Conservation (phyloP, 345 rosid genomes). For the Firmiana major region DNA sequence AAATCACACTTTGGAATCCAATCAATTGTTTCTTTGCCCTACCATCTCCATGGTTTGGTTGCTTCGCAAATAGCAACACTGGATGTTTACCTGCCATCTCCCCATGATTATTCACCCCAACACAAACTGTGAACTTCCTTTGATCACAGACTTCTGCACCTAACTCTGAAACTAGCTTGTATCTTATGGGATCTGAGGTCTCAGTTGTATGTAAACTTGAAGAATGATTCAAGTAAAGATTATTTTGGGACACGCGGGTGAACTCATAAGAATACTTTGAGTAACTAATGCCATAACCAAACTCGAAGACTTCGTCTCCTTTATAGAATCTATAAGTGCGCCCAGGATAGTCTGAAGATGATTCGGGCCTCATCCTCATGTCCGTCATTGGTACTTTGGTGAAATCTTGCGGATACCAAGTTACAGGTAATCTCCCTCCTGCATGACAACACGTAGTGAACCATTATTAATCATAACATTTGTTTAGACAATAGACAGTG, state of each 20-base stretch:
- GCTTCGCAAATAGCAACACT: slow-evolving; percentile 55
- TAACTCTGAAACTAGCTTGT: slow-evolving; percentile 45
- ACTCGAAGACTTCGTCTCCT: slow-evolving; percentile 58
- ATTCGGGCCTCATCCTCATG: slow-evolving; percentile 76
- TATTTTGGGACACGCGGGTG: slow-evolving; percentile 20
- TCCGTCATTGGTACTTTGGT: slow-evolving; percentile 73
- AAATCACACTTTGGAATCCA: slow-evolving; percentile 63
- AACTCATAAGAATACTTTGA: slow-evolving; percentile 55
- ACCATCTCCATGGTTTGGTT: slow-evolving; percentile 39
- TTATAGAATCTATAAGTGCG: slow-evolving; percentile 80
- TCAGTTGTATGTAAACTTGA: background rate
- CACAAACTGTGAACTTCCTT: slow-evolving; percentile 38
- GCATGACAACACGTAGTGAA: slow-evolving; percentile 20
- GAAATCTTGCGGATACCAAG: slow-evolving; percentile 81
- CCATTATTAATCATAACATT: background rate
- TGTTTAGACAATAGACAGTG: background rate
- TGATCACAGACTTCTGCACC: slow-evolving; percentile 39
- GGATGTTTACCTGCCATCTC: slow-evolving; percentile 73
- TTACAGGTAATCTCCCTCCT: slow-evolving; percentile 88
- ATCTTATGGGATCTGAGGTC: slow-evolving; percentile 19
- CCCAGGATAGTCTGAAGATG: slow-evolving; percentile 66
- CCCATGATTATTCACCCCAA: slow-evolving; percentile 55
- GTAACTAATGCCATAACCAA: slow-evolving; percentile 82
- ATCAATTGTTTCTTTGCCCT: slow-evolving; percentile 62
- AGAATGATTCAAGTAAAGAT: slow-evolving; percentile 38